phyloP scores from a whole-genome alignment of 768 basidiomycete genomes.

The Naematelia encephala region DNA sequence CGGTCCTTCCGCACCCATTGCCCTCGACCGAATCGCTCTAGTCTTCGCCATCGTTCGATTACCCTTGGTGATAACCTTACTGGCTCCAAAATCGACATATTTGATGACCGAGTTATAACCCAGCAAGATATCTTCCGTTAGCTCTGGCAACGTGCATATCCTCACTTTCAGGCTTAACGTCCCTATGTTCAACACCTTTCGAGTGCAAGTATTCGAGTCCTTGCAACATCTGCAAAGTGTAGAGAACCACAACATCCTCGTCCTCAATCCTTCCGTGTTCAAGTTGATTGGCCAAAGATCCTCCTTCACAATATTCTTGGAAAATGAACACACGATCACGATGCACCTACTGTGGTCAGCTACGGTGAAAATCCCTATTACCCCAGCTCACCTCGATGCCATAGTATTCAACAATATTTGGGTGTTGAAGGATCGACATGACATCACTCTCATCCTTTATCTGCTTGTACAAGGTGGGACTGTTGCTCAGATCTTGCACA shows the following conservation, averaged over 20 bases:
- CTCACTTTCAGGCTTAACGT: slow-evolving; percentile 98
- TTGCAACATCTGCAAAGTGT: slow-evolving; percentile 94
- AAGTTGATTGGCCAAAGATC: slow-evolving; percentile 79
- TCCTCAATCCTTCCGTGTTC: slow-evolving; percentile 96
- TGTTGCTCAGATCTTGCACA: slow-evolving; percentile 84
- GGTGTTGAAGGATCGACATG: slow-evolving; percentile 97
- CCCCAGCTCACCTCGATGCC: slow-evolving; percentile 67
- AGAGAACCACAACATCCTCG: slow-evolving; percentile 89
- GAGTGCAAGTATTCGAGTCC: slow-evolving; percentile 91
- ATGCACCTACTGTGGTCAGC: slow-evolving; percentile 59
- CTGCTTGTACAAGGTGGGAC: slow-evolving; percentile 82
- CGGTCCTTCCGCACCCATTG: slow-evolving; percentile 29
- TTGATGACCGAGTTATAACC: slow-evolving; percentile 70
- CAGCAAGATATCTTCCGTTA: slow-evolving; percentile 70
- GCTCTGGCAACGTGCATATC: slow-evolving; percentile 20
- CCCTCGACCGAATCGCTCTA: slow-evolving; percentile 40
- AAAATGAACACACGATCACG: slow-evolving; percentile 99
- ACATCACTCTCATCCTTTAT: slow-evolving; percentile 94
- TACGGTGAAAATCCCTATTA: not conserved
- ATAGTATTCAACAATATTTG: slow-evolving; percentile 97
- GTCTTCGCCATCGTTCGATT: slow-evolving; percentile 66
- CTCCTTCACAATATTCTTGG: slow-evolving; percentile 96
- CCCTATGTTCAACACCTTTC: slow-evolving; percentile 87
- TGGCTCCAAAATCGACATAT: slow-evolving; percentile 95
- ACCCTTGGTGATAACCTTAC: slow-evolving; percentile 86